Evolutionary conservation across 768 basidiomycete genomes (phyloP).

Genomic region (Gymnopilus junonius): DNA sequence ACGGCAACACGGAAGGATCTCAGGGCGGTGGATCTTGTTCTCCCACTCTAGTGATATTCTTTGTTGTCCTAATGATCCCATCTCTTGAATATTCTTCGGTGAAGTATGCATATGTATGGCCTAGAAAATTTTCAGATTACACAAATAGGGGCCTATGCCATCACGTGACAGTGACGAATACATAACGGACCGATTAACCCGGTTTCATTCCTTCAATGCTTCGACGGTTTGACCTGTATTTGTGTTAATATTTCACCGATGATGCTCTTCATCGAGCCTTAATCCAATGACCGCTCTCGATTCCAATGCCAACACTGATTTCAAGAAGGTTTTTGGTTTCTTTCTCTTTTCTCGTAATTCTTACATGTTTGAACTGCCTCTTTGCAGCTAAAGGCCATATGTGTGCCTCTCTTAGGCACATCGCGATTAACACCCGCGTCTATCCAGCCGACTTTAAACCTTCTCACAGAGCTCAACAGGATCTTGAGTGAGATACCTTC

Average conservation of each 20-base stretch:
- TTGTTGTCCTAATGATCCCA: background rate
- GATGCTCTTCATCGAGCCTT: background rate
- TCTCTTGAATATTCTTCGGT: background rate
- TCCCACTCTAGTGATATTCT: background rate
- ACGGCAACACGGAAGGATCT: constrained; percentile 9
- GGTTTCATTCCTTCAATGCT: background rate
- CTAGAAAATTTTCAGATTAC: background rate
- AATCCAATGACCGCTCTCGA: constrained; percentile 4
- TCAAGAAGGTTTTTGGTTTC: constrained; percentile 22
- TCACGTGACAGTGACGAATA: background rate
- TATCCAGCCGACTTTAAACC: constrained; percentile 47
- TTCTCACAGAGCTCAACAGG: constrained; percentile 58
- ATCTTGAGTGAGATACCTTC: constrained; percentile 48
- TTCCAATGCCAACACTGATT: constrained; percentile 20
- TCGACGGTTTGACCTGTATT: too few species aligned
- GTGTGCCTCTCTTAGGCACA: constrained; percentile 80
- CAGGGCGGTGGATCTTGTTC: background rate
- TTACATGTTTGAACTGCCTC: background rate
- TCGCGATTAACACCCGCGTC: constrained; percentile 64
- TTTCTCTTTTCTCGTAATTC: background rate
- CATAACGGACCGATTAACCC: background rate
- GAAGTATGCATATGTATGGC: background rate
- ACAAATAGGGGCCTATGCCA: background rate
- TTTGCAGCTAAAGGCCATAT: constrained; percentile 65
- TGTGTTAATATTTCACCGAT: background rate